Evolutionary conservation across 495 filamentous ascomycete genomes (phyloP).

Genomic region (Daldinia vernicosa): DNA sequence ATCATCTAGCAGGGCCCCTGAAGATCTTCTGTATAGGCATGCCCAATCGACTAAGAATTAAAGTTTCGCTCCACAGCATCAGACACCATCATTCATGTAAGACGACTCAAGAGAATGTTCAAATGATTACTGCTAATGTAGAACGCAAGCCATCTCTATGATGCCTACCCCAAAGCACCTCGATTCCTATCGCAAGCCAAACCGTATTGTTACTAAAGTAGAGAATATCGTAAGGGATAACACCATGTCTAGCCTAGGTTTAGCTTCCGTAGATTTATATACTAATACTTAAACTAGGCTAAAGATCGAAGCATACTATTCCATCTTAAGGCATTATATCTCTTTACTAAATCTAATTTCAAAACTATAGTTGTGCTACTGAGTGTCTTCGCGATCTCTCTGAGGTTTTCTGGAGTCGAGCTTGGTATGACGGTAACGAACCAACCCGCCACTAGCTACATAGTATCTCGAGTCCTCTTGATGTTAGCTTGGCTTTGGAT

Average conservation of each 20-base stretch:
- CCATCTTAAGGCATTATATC: neutral
- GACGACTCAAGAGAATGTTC: neutral
- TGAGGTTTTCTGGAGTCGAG: neutral
- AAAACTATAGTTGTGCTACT: neutral
- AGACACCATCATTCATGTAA: neutral
- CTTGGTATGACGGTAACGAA: neutral
- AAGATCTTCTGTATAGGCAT: neutral
- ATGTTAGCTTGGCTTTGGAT: slow-evolving; percentile 47
- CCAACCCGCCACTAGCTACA: neutral
- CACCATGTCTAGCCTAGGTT: too few species aligned
- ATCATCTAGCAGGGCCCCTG: neutral
- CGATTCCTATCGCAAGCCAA: too few species aligned
- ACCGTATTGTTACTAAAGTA: too few species aligned
- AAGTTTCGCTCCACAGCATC: neutral
- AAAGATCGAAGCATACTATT: neutral
- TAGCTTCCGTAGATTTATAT: too few species aligned
- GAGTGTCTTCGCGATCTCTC: neutral
- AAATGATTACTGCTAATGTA: neutral
- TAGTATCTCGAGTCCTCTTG: neutral
- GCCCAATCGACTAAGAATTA: neutral
- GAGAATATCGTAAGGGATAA: too few species aligned
- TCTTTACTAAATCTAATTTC: neutral
- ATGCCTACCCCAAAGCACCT: too few species aligned
- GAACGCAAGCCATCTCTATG: neutral
- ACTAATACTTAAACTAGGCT: neutral